Evolutionary conservation across 306 rosid species (phyloP).

Genomic region (Canavalia gladiata): DNA sequence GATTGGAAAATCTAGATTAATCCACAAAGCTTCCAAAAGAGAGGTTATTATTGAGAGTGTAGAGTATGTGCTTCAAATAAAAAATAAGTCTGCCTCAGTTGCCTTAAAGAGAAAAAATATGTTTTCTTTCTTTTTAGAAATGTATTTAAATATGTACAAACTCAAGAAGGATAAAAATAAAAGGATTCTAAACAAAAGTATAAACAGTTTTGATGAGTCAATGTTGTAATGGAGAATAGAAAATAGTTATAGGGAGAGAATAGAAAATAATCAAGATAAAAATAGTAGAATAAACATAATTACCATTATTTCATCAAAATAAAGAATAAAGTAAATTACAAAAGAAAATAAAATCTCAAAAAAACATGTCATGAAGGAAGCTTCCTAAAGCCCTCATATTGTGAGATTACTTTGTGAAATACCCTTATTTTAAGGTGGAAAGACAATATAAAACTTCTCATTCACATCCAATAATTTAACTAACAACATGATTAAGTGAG

Average conservation of each 20-base stretch:
- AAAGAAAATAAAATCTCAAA: not conserved
- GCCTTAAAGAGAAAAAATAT: not conserved
- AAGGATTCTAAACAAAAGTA: not conserved
- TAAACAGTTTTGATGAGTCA: not conserved
- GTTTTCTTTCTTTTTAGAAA: slow-evolving; percentile 1
- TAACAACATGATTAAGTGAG: not conserved
- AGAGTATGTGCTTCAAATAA: too few species aligned
- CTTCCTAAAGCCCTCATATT: too few species aligned
- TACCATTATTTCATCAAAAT: not conserved
- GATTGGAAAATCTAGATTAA: too few species aligned
- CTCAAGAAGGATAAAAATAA: slow-evolving; percentile 8
- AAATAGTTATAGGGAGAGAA: not conserved
- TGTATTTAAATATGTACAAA: not conserved
- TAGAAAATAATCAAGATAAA: not conserved
- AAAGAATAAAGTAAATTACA: not conserved
- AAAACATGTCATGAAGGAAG: too few species aligned
- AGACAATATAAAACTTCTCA: not conserved
- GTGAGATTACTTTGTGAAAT: too few species aligned
- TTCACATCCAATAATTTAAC: not conserved
- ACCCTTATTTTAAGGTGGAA: too few species aligned
- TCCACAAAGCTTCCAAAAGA: too few species aligned
- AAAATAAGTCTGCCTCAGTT: too few species aligned
- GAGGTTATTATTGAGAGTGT: too few species aligned
- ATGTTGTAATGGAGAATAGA: not conserved
- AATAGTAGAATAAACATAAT: not conserved